Evolutionary conservation across 108 stramenopile genomes (phyloP), one percentile per base, ranked within the genome.

Genomic region (Thalassiosira profunda): DNA sequence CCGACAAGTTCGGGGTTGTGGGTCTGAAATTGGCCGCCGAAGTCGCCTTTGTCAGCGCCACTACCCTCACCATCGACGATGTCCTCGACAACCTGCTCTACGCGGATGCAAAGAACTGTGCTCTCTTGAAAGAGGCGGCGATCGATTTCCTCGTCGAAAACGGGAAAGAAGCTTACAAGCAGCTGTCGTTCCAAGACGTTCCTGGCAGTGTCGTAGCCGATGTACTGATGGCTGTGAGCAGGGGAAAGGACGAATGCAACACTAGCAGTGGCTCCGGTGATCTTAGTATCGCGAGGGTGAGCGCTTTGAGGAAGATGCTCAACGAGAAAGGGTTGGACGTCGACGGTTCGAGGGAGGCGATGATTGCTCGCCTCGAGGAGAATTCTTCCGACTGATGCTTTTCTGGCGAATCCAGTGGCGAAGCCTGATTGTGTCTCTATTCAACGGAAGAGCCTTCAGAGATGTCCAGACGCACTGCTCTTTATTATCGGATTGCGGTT

Each of bases 71-170:
- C 20, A 38, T 37, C 14, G 54, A 55, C 7, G 40, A 55, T 55
- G 54, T 40, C 1, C 18, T 40, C 40, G 54, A 55, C 15, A 41
- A 44, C 34, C n/a, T 58, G n/a, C 56, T 58, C 17, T 58, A 44
- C 20, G 56, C 56, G 24, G 56, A 58, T 37, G 37, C 41, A 6
- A 40, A 42, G 25, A 58, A 40, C 30, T 57, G 38, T 15, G 56
- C 66, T 26, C 40, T 56, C 14, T 20, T 66, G 12, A 67, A 67
- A 58, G 48, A 67, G 20, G 56, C 56, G 38, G 41, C 26, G 6
- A 42, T 67, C 40, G 66, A 67, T 26, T 58, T 41, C 55, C 30
- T 67, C 45, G 66, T 58, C 31, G 26, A 58, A 25, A 21, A 67
- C 20, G 57, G 46, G 14, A 18, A 36, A 37, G 31, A 51, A 17